Percentiles rank a stretch among this genome's conserved stretches.
These are phyloP conservation scores for Penicillium sp. DNA, from an alignment of 2,329 filamentous ascomycete genomes.

Conservation along the genomic window DNA sequence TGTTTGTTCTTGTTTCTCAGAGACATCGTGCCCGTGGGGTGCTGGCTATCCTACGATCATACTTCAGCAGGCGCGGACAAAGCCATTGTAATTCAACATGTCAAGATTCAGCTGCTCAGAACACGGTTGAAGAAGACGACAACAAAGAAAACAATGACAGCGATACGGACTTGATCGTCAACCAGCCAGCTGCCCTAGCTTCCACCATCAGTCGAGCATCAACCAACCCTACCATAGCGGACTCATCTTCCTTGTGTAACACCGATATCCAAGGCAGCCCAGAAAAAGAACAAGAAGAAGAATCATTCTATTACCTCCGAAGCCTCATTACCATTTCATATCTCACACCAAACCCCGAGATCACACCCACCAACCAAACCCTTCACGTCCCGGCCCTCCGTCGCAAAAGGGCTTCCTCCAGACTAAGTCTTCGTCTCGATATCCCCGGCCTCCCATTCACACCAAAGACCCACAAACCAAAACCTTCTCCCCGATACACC, in stretches of 20 bases:
- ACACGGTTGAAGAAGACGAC: background rate
- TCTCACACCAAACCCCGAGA: conserved; percentile 2
- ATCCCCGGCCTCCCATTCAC: conserved; percentile 10
- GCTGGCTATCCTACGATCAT: background rate
- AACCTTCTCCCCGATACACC: conserved; percentile 14
- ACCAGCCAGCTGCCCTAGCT: conserved; percentile 13
- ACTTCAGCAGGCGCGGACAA: background rate
- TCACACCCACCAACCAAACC: background rate
- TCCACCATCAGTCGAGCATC: conserved; percentile 8
- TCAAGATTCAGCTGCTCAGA: background rate
- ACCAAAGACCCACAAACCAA: conserved; percentile 11
- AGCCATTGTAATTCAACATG: background rate
- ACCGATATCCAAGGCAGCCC: background rate
- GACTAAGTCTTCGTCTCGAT: conserved; percentile 19
- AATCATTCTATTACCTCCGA: conserved; percentile 21
- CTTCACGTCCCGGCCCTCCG: conserved; percentile 1
- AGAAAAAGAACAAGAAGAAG: conserved; percentile 4
- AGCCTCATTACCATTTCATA: conserved; percentile 22
- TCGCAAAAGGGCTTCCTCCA: conserved; percentile 18
- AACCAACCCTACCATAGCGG: background rate
- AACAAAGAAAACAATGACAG: background rate
- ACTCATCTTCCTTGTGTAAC: background rate
- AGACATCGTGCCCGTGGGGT: background rate
- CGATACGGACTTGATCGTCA: conserved; percentile 13
- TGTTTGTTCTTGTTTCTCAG: conserved; percentile 4